Evolutionary conservation across 352 stramenopile genomes (phyloP).

Genomic region (Globisporangium irregulare): DNA sequence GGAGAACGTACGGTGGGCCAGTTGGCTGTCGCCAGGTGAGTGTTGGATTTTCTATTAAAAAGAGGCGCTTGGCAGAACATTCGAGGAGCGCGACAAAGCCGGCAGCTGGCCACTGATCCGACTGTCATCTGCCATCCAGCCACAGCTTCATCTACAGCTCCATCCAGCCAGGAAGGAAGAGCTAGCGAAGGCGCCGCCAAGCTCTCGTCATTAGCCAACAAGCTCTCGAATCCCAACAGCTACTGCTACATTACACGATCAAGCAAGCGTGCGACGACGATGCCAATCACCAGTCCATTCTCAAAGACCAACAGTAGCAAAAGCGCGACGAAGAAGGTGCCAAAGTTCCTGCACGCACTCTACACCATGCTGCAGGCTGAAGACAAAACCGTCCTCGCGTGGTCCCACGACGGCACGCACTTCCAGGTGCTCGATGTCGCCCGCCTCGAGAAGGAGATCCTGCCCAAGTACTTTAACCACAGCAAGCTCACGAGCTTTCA

Average conservation of each 20-base stretch:
- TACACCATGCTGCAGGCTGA: conserved; percentile 78
- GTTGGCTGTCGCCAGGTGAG: neutral
- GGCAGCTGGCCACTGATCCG: neutral
- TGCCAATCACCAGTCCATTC: neutral
- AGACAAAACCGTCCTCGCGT: conserved; percentile 63
- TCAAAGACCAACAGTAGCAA: neutral
- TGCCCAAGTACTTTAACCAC: conserved; percentile 95
- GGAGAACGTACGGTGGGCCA: neutral
- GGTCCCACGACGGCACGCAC: conserved; percentile 58
- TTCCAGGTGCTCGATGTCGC: conserved; percentile 72
- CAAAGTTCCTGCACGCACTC: conserved; percentile 78
- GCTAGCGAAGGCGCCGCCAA: neutral
- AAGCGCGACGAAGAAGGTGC: conserved; percentile 22
- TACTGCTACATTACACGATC: neutral
- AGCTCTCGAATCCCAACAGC: neutral
- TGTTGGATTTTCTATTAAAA: conserved; percentile 2
- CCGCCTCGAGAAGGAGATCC: conserved; percentile 65
- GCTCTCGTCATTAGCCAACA: neutral
- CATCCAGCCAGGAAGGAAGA: neutral
- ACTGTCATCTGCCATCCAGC: neutral
- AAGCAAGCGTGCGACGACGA: neutral
- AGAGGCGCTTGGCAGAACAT: neutral
- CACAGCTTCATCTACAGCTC: neutral
- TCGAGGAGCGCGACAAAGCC: neutral
- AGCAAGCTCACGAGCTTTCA: conserved; percentile 92